Base-by-base conservation (phyloP, 1,284 basidiomycete species). In the Trichosporon sp. region DNA sequence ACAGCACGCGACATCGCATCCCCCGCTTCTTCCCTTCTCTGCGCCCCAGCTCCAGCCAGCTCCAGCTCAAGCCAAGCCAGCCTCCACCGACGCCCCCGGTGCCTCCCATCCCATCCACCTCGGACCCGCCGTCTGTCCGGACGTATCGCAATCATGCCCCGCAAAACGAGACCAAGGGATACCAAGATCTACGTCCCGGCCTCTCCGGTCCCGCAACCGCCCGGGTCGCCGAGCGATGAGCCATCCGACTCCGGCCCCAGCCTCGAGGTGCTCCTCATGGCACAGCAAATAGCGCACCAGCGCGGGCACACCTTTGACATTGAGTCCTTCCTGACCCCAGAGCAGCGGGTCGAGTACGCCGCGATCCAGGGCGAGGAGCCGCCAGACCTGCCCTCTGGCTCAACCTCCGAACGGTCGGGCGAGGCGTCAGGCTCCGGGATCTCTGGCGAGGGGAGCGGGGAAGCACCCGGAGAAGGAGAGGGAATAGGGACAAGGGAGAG, bases 241-340 rank as follows among this genome's bases (percentile, higher is more conserved):
- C 66, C 51, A 51, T 43, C 32, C 32, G 14, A 40, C 10, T 40
- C 68, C 59, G 37, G 70, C 31, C 76, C 76, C 3, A 59, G 69
- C 7, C 71, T 81, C 32, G 76, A 79, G 26, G 80, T 81, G 1
- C 67, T 81, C 51, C 61, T 81, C 8, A 66, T 77, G 63, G 79
- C 80, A 4, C 76, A 78, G 70, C 72, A 78, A 35, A 71, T 80
- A 31, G 80, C 80, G 3, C 65, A 69, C 12, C 68, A 74, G 19
- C 69, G 72, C 8, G 78, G 79, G 2, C 74, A 78, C 37, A 69
- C 68, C n/a, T 77, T 81, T 65, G 79, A 81, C 74, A 76, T 81
- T 31, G 77, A 79, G 65, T 70, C 76, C 4, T 79, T 79, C 43
- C 70, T 81, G 38, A 56, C 69, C 2, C 75, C 74, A 1, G 66